Evolutionary conservation across 768 basidiomycete genomes (phyloP), one percentile per base, ranked within the genome.

Genomic region (Gloeopeniophorella convolvens): DNA sequence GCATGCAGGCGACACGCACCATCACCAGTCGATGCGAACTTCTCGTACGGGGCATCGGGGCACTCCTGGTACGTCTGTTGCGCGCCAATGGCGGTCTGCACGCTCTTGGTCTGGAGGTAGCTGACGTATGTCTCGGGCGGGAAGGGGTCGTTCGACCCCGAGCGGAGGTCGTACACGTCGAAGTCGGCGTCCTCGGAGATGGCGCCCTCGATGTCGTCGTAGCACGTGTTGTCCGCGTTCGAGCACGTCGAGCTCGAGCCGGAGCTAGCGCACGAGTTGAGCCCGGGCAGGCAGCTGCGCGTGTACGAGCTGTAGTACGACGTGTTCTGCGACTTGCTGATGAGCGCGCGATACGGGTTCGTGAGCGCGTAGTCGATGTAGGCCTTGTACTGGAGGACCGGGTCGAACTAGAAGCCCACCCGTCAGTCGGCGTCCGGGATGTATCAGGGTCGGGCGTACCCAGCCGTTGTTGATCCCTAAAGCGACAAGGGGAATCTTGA

Each of bases 391-490:
- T 79, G 78, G 5, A 48, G 52, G 8, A 74, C 56, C 33, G 27
- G 55, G 61, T 30, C 48, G 40, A 49, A 42, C 26, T 43, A 23
- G 16, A 36, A 3, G n/a, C 50, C 67, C n/a, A 56, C 77, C 77
- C 11, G 76, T 78, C n/a, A n/a, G n/a, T n/a, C n/a, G n/a, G n/a
- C n/a, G n/a, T n/a, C n/a, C n/a, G n/a, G n/a, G n/a, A n/a, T n/a
- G n/a, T n/a, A n/a, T n/a, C n/a, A n/a, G n/a, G n/a, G n/a, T n/a
- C n/a, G n/a, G n/a, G n/a, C n/a, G n/a, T n/a, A n/a, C n/a, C n/a
- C n/a, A n/a, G n/a, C n/a, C n/a, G 8, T 78, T 60, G 13, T 76
- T 75, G 54, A 78, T 68, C 21, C 76, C 76, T 16, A 79, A 63
- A 7, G 72, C 77, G 13, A 77, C 68, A 8, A 79, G 69, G 48